Evolutionary conservation across 192 early-diverging fungal genomes (phyloP), one percentile per base, ranked within the genome.

Genomic region (Phycomyces blakesleeanus): DNA sequence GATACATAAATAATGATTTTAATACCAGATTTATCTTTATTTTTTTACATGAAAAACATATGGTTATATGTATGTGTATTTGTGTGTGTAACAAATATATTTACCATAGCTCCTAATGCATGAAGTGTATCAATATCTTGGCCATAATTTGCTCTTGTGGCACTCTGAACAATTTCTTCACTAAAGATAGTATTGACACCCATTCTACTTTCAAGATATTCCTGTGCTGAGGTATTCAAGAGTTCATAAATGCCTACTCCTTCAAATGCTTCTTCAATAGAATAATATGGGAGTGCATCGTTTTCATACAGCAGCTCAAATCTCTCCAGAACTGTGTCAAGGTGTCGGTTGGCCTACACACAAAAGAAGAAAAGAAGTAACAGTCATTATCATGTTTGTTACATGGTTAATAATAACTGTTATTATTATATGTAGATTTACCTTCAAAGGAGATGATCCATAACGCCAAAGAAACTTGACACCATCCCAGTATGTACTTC

Each of bases 111-210:
- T 12, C 79, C 87, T 1, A 89, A 29, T 3, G 83, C 78, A 65
- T 89, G 84, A 6, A 86, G 72, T n/a, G 67, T 57, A 24, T 80
- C 62, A n/a, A 87, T 38, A 66, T 83, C 75, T 18, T 83, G 81
- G 4, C 72, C 85, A 60, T 89, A 89, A 66, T 89, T 89, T 37
- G 84, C 87, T 6, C 87, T 74, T 1, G 81, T 81, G 1, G 79
- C 76, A 20, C 78, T 73, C 51, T 89, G 82, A 0, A 89, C 66
- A 21, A 87, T 69, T 57, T 89, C 81, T 12, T 67, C 18, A 12
- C 72, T 40, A 50, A 83, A 89, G 0, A 25, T 42, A 5, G 60
- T 51, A 44, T 64, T 53, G 8, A 85, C 64, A 0, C 73, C 69
- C 18, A 72, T 55, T 14, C 61, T 34, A 10, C 72, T 44, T 5